These are phyloP conservation scores for Nyssa sinensis DNA, from an alignment of 148 eudicot genomes.

Conservation along the genomic window DNA sequence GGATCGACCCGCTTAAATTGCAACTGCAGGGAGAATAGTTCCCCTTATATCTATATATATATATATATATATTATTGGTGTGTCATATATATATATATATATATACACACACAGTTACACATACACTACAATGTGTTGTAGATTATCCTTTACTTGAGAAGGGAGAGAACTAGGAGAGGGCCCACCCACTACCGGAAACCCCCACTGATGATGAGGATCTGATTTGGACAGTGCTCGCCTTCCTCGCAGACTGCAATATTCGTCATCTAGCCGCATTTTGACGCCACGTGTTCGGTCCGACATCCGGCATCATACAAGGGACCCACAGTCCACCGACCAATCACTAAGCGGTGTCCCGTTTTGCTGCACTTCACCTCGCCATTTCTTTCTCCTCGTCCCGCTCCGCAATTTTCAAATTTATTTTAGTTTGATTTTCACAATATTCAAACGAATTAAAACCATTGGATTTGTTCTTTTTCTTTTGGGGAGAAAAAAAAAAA, in stretches of 20 bases:
- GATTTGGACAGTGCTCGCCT: not conserved
- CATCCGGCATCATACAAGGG: conserved; percentile 4
- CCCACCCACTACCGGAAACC: not conserved
- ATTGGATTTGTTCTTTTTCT: too few species aligned
- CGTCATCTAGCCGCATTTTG: conserved; percentile 11
- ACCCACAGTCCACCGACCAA: conserved; percentile 13
- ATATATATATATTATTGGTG: too few species aligned
- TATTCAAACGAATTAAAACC: too few species aligned
- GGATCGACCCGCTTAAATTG: too few species aligned
- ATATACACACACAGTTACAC: not conserved
- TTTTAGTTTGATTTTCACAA: not conserved
- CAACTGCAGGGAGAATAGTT: too few species aligned
- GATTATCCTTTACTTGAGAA: conserved; percentile 2
- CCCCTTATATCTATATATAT: too few species aligned
- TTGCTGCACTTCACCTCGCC: not conserved
- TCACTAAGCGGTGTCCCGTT: not conserved
- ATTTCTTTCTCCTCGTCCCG: not conserved
- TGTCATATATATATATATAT: too few species aligned
- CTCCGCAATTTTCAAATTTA: not conserved
- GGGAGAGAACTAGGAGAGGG: not conserved
- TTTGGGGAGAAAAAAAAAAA: too few species aligned
- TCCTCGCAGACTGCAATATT: conserved; percentile 19
- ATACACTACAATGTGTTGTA: not conserved
- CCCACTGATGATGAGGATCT: conserved; percentile 2
- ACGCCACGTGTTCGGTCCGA: conserved; percentile 8